Percentiles rank a stretch among this genome's conserved stretches.
Evolutionary conservation across 2,329 filamentous ascomycete genomes (phyloP).

Genomic region (Cladophialophora exuberans): DNA sequence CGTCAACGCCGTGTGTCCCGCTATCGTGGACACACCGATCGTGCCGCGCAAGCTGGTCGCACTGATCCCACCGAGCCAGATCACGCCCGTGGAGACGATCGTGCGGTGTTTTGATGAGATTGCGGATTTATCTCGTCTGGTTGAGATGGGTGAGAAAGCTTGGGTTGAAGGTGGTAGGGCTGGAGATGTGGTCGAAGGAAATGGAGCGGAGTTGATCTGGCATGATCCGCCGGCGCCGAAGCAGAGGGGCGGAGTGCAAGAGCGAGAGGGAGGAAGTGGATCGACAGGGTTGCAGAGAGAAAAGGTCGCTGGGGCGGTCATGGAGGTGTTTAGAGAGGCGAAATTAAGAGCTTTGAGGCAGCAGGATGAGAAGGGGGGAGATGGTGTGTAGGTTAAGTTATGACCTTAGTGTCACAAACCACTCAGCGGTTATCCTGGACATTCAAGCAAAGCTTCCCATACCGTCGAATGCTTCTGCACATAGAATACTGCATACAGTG

Average conservation of each 20-base stretch:
- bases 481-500: no score
- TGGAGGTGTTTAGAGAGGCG: no score
- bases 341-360: no score
- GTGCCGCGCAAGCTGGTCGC: constrained; percentile 1
- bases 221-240: constrained; percentile 1
- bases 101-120: constrained; percentile 7
- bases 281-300: no score
- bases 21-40: constrained; percentile 37
- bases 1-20: constrained; percentile 40
- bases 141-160: neutral
- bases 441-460: no score
- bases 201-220: constrained; percentile 13
- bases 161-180: constrained; percentile 9
- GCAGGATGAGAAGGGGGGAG: no score
- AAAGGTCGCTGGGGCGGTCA: no score
- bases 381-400: no score
- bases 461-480: no score
- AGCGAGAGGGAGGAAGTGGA: no score
- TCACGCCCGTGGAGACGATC: constrained; percentile 16
- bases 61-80: constrained; percentile 4
- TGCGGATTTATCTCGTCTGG: constrained; percentile 8
- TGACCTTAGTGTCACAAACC: no score
- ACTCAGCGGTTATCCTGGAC: no score
- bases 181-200: constrained; percentile 14
- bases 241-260: neutral